These are phyloP conservation scores for Candida maris DNA, from an alignment of 805 yeast genomes.

Conservation along the genomic window DNA sequence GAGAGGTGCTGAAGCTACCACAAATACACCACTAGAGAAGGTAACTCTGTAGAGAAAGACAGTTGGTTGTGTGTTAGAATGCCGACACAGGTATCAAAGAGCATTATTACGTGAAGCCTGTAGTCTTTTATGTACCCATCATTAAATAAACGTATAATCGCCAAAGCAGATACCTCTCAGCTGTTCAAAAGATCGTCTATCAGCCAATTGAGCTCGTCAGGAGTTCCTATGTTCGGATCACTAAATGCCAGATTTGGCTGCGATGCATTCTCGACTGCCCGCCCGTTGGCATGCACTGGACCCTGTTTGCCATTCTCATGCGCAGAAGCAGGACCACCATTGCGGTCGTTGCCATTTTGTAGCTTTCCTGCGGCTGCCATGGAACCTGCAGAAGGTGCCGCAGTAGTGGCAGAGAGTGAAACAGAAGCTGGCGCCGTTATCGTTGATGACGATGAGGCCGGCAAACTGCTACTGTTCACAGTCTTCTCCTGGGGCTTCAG, in stretches of 20 bases:
- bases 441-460: slow-evolving; percentile 17
- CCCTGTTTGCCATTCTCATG: background rate
- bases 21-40: too few relatives aligned
- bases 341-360: slow-evolving; percentile 5
- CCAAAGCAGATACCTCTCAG: too few relatives aligned
- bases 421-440: slow-evolving; percentile 17
- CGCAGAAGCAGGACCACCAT: slow-evolving; percentile 1
- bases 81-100: too few relatives aligned
- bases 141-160: too few relatives aligned
- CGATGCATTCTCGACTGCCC: slow-evolving; percentile 7
- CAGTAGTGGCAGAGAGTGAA: slow-evolving; percentile 7
- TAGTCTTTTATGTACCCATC: too few relatives aligned
- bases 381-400: slow-evolving; percentile 10
- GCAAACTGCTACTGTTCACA: slow-evolving; percentile 4
- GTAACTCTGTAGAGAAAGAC: too few relatives aligned
- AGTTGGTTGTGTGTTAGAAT: too few relatives aligned
- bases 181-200: slow-evolving; percentile 55
- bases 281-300: slow-evolving; percentile 2
- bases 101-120: too few relatives aligned
- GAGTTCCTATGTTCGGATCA: slow-evolving; percentile 35
- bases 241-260: slow-evolving; percentile 24
- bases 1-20: too few relatives aligned
- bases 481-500: slow-evolving; percentile 18
- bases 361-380: background rate
- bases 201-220: slow-evolving; percentile 69